These are phyloP conservation scores for Metschnikowia proteae DNA, from an alignment of 805 yeast species.

Conservation along the genomic window DNA sequence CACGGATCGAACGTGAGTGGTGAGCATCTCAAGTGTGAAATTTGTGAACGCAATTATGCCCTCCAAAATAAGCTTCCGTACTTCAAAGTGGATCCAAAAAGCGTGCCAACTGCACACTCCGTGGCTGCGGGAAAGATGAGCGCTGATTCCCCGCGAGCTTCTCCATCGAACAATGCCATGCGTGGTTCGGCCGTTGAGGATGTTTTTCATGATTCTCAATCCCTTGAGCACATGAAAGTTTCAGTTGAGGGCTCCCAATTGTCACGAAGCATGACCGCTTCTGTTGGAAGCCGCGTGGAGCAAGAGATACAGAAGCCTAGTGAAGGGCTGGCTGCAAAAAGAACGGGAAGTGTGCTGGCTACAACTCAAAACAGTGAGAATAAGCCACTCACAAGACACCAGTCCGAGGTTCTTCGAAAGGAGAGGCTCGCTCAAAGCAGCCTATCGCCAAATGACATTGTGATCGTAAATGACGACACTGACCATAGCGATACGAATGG, in stretches of 20 bases:
- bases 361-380: background rate
- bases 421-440: background rate
- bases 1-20: background rate
- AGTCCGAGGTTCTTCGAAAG: background rate
- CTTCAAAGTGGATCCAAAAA: background rate
- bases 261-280: too few relatives aligned
- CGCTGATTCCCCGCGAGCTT: background rate
- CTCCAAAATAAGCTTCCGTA: conserved; percentile 1
- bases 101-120: background rate
- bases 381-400: background rate
- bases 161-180: background rate
- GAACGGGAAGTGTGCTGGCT: background rate
- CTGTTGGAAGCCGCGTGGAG: too few relatives aligned
- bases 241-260: too few relatives aligned
- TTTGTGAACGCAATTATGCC: conserved; percentile 5
- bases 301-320: background rate
- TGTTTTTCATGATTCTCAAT: background rate
- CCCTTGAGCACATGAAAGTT: background rate
- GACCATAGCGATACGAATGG: background rate
- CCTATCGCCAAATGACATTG: background rate
- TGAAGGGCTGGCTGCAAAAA: background rate
- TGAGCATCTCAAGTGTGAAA: conserved; percentile 1
- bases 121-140: background rate
- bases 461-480: background rate
- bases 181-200: background rate